Conservation (phyloP, 2,329 filamentous ascomycete species). For the Cercospora zeina region DNA sequence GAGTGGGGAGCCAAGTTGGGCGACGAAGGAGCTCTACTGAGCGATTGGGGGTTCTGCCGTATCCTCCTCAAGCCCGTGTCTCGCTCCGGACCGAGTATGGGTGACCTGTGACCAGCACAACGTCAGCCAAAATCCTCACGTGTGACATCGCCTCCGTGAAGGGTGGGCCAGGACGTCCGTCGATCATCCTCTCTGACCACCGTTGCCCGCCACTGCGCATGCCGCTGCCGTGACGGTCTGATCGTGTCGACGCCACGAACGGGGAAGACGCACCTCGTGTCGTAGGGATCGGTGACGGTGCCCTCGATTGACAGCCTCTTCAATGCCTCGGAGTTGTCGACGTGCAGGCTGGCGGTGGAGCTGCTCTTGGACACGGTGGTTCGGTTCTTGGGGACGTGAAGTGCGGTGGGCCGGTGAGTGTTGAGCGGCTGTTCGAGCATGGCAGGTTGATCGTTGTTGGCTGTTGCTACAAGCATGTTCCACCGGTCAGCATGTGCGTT, state of each 20-base stretch:
- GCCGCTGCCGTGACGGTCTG: background rate
- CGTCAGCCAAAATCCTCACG: slow-evolving; percentile 21
- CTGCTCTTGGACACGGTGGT: slow-evolving; percentile 46
- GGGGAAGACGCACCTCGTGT: slow-evolving; percentile 66
- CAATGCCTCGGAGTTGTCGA: slow-evolving; percentile 55
- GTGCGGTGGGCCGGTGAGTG: slow-evolving; percentile 24
- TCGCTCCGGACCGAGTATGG: slow-evolving; percentile 65
- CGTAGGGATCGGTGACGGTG: slow-evolving; percentile 61
- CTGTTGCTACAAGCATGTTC: slow-evolving; percentile 2
- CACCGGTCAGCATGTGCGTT: background rate
- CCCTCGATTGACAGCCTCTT: slow-evolving; percentile 78
- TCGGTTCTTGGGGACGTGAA: slow-evolving; percentile 51
- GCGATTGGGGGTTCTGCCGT: slow-evolving; percentile 63
- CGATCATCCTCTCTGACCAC: background rate
- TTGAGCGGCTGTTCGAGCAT: slow-evolving; percentile 20
- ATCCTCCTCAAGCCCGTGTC: slow-evolving; percentile 79
- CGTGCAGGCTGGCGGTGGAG: slow-evolving; percentile 42
- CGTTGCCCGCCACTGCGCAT: background rate
- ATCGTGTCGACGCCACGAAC: background rate
- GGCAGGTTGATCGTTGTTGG: slow-evolving; percentile 20
- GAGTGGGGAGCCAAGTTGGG: slow-evolving; percentile 76
- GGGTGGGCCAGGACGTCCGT: background rate
- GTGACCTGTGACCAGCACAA: slow-evolving; percentile 60
- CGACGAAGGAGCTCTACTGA: slow-evolving; percentile 62
- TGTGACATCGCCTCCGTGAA: slow-evolving; percentile 6